A percentile compares a stretch with the other conserved stretches of the same genome.
Conservation (phyloP, 176 grass and related monocot species). For the Cenchrus fungigraminus region DNA sequence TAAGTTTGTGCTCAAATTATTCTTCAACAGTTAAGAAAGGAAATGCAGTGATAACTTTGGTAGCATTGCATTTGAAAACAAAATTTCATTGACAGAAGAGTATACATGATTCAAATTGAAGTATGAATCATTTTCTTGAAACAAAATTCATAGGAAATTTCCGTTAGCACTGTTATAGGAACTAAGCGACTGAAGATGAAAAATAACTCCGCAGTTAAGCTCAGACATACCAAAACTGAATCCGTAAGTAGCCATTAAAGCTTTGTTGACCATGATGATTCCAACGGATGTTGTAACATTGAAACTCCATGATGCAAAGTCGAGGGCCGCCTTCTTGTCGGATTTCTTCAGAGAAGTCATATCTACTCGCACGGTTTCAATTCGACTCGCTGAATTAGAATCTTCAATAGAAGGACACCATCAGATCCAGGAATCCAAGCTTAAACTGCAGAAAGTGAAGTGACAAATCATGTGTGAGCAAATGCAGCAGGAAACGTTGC, state of each 20-base stretch:
- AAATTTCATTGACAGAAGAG: background rate
- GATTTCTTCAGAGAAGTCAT: conserved; percentile 77
- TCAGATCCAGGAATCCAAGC: conserved; percentile 14
- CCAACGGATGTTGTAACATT: conserved; percentile 82
- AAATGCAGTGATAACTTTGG: too few relatives aligned
- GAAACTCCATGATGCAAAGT: conserved; percentile 83
- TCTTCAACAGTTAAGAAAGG: too few relatives aligned
- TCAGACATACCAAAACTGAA: conserved; percentile 74
- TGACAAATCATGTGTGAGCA: background rate
- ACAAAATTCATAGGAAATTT: background rate
- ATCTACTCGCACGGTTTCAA: conserved; percentile 23
- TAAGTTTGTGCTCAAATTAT: too few relatives aligned
- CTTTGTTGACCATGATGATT: conserved; percentile 95
- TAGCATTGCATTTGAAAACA: background rate
- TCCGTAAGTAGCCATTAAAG: conserved; percentile 73
- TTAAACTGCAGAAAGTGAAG: conserved; percentile 42
- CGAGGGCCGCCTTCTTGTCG: conserved; percentile 65
- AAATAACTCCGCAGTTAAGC: background rate
- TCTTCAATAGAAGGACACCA: conserved; percentile 3
- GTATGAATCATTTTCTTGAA: background rate
- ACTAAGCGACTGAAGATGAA: background rate
- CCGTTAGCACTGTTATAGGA: background rate
- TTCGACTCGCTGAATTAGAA: conserved; percentile 14
- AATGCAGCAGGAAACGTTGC: background rate
- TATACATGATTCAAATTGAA: background rate